Percentiles rank a stretch among this genome's conserved stretches.
Evolutionary conservation across 768 basidiomycete species (phyloP).

Genomic region (Hypholoma fasciculare): DNA sequence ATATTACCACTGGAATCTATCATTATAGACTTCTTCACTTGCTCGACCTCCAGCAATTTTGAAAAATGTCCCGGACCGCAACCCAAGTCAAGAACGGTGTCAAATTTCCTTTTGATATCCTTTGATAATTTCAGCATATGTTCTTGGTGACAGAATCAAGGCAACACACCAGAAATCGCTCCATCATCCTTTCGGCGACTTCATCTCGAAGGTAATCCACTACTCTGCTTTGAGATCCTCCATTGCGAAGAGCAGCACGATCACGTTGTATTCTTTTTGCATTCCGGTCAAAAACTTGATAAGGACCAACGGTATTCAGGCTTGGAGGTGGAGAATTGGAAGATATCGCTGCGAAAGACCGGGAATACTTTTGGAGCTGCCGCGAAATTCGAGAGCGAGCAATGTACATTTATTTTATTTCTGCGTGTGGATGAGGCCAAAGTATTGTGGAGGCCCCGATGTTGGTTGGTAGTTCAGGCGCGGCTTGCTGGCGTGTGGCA

Average conservation of each 20-base stretch:
- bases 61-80: slow-evolving; percentile 93
- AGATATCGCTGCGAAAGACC: slow-evolving; percentile 52
- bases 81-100: slow-evolving; percentile 81
- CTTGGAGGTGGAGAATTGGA: slow-evolving; percentile 40
- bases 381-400: slow-evolving; percentile 11
- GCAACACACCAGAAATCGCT: slow-evolving; percentile 73
- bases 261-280: slow-evolving; percentile 81
- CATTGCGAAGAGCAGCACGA: slow-evolving; percentile 58
- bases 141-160: neutral
- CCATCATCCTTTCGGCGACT: slow-evolving; percentile 87
- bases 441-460: no score
- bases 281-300: slow-evolving; percentile 84
- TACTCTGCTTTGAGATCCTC: slow-evolving; percentile 61
- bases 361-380: slow-evolving; percentile 19
- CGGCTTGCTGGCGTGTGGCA: no score
- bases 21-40: slow-evolving; percentile 75
- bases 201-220: slow-evolving; percentile 94
- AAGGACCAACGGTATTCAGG: slow-evolving; percentile 57
- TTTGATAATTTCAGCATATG: slow-evolving; percentile 29
- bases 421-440: neutral
- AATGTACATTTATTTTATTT: neutral
- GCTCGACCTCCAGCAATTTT: slow-evolving; percentile 70
- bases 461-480: no score
- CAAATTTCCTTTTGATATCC: slow-evolving; percentile 91
- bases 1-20: slow-evolving; percentile 81